A percentile compares a stretch with the other conserved stretches of the same genome.
phyloP scores from a whole-genome alignment of 75 land plant genomes.

The Cryptomeria japonica region DNA sequence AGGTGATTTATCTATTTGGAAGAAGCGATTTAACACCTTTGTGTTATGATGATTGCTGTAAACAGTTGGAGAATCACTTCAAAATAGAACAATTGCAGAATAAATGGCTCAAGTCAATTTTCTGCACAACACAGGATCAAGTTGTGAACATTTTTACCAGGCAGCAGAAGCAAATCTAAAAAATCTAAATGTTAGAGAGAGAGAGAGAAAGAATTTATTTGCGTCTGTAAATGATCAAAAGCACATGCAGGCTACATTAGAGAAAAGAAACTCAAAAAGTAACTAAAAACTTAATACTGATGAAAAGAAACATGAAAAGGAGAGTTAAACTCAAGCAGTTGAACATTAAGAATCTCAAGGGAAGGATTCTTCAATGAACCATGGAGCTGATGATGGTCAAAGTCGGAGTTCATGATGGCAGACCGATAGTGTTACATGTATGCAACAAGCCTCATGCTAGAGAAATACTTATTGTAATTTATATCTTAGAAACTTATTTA shows the following conservation, averaged over 20 bases:
- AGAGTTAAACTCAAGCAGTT: not conserved
- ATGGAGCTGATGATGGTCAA: not conserved
- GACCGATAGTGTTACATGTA: not conserved
- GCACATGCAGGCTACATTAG: not conserved
- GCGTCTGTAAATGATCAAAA: not conserved
- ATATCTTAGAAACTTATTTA: not conserved
- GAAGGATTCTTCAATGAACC: not conserved
- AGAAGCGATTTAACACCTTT: not conserved
- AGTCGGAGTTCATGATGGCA: not conserved
- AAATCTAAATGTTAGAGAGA: not conserved
- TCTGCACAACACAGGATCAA: not conserved
- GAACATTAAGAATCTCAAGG: not conserved
- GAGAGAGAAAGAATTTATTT: too few relatives aligned
- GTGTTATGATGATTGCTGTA: not conserved
- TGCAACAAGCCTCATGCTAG: not conserved
- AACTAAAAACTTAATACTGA: too few relatives aligned
- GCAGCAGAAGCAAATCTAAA: not conserved
- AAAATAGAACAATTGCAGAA: not conserved
- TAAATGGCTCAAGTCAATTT: not conserved
- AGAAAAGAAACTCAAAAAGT: not conserved
- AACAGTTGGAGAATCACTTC: not conserved
- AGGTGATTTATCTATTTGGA: not conserved
- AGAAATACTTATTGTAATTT: not conserved
- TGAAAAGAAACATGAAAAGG: not conserved
- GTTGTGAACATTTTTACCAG: not conserved